Evolutionary conservation across 768 basidiomycete species (phyloP).

Genomic region (Russula dissimulans): DNA sequence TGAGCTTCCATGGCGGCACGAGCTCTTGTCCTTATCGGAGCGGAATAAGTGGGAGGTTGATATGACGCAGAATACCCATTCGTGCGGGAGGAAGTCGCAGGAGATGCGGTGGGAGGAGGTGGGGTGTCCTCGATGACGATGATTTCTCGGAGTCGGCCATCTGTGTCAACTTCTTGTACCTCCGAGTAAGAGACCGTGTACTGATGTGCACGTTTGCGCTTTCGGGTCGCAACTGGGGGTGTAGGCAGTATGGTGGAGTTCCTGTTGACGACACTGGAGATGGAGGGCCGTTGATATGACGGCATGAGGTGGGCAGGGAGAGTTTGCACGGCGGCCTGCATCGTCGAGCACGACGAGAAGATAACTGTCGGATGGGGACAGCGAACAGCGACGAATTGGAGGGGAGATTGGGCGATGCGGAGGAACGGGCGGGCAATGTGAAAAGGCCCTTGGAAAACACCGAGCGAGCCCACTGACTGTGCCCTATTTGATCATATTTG

Average conservation of each 20-base stretch:
- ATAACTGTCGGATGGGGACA: conserved; percentile 41
- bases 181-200: conserved; percentile 82
- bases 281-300: conserved; percentile 53
- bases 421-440: conserved; percentile 18
- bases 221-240: conserved; percentile 63
- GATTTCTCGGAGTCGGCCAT: conserved; percentile 72
- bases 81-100: conserved; percentile 55
- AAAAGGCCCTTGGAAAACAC: conserved; percentile 18
- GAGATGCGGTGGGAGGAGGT: conserved; percentile 70
- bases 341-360: conserved; percentile 40
- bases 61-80: conserved; percentile 69
- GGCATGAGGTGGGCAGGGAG: conserved; percentile 51
- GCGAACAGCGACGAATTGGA: conserved; percentile 20
- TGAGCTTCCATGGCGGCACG: conserved; percentile 82
- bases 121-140: conserved; percentile 93
- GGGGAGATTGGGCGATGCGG: conserved; percentile 16
- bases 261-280: conserved; percentile 34
- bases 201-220: conserved; percentile 75
- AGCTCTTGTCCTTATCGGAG: conserved; percentile 75
- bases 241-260: conserved; percentile 50
- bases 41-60: conserved; percentile 66
- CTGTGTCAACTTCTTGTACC: conserved; percentile 75
- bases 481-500: conserved; percentile 21
- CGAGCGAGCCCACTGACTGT: conserved; percentile 16
- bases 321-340: conserved; percentile 69